Evolutionary conservation across 2,329 filamentous ascomycete species (phyloP), one percentile per base, ranked within the genome.

Genomic region (Xylariales sp.): DNA sequence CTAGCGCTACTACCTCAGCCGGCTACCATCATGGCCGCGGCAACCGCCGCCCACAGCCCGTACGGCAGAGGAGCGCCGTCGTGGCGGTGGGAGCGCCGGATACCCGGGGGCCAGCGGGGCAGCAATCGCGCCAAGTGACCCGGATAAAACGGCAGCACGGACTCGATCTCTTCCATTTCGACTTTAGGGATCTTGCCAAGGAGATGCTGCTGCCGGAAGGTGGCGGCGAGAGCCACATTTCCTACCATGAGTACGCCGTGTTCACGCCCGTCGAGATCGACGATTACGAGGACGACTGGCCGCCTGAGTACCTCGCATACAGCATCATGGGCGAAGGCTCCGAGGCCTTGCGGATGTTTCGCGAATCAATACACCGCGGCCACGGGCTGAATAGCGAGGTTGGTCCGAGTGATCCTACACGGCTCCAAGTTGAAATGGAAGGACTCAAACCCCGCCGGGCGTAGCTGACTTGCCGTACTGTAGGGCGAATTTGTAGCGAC

Each of bases 171-270:
- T 57, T 57, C 46, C 52, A 50, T 32, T 57, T 55, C 21, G 54
- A 55, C 29, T 50, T 55, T 11, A 46, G 46, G 29, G 52, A 56
- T 25, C 44, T 56, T 6, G 52, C 47, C 27, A 40, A 43, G 23
- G 48, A 51, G 8, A 28, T 54, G n/a, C 39, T 56, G 20, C 46
- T 56, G 3, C 41, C 42, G 3, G 40, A 46, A n/a, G n/a, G n/a
- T n/a, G n/a, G n/a, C 6, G 47, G 47, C 11, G 49, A 55, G 29
- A 56, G 48, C 34, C 37, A 40, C 5, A 50, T 54, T 17, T 54
- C 53, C 5, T 57, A 57, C 28, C 53, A 57, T 34, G 54, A 57
- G 30, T 57, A 56, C 33, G 54, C 53, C 20, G 52, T 55, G 15
- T 56, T 53, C 33, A 37, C 46, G 7, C 44, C 49, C 13, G 51